Base-by-base conservation (phyloP, 305 asterid genomes). In the Solanum hybrid region DNA sequence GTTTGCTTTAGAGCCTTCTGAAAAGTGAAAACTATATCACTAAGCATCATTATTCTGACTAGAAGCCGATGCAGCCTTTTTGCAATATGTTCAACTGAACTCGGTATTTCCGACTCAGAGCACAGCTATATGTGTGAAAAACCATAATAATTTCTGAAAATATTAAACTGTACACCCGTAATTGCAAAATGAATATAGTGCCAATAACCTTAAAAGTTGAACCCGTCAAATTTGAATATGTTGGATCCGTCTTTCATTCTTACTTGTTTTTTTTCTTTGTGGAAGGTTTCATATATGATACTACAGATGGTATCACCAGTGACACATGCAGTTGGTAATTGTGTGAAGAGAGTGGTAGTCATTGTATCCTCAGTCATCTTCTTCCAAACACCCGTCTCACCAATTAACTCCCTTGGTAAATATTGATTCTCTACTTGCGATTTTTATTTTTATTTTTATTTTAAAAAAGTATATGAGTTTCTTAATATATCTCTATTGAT, bases 251-350 rank as follows among this genome's bases (percentile, higher is more conserved):
- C n/a, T 80, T 46, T 29, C 14, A 5, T 29, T 33, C 40, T 89
- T 10, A 85, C 37, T 7, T 78, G 69, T 0, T 84, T 14, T 29
- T 33, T 87, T 86, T 67, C 35, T 36, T 11, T 40, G 16, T 89
- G 88, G 90, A 95, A 97, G 99, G 96, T 96, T 89, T 96, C 99
- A 14, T 97, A 97, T 80, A 90, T 90, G 94, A 95, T 97, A 91
- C 90, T 97, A 75, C 93, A 92, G 90, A 94, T 91, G 97, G 98
- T 97, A 11, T 95, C 98, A 24, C 96, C 98, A 7, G 98, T 97
- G 83, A 96, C 98, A 31, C 98, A 97, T 73, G 96, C 99, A 7
- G 98, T 97, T 18, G 98, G 98, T 75, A 96, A 97, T 93, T 93
- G 98, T 89, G 94, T 93, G 92, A 97, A 97, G 93, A 92, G 98